Evolutionary conservation across 1,139 yeast species (phyloP), one percentile per base, ranked within the genome.

Genomic region (Saccharomycopsis crataegensis): DNA sequence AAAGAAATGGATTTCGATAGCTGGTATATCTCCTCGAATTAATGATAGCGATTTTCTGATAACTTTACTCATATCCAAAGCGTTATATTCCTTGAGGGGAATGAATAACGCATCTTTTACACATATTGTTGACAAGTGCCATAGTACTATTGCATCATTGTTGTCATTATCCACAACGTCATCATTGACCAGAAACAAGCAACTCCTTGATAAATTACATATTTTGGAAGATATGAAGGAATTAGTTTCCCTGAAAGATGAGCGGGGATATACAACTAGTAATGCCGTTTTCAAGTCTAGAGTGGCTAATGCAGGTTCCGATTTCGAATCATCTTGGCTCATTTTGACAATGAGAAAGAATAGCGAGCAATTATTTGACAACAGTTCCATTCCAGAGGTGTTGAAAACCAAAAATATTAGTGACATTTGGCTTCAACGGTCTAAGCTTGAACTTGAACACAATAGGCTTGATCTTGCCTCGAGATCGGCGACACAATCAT

Each of bases 381-480:
- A 3, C 67, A 71, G 12, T 67, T 72, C 1, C 62, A 71, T 16
- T 42, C 11, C 16, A 36, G 16, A 40, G 6, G 58, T 63, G 8
- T 67, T 70, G 12, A 70, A 80, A 6, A 60, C 66, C 6, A 62
- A 61, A 1, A 77, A 74, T 57, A 65, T 78, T n/a, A 73, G 74
- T 5, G 73, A 76, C 32, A 76, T 82, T 1, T 78, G 84, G 70
- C 71, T 88, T 31, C 70, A 74, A 41, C 77, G 84, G 48, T 83
- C 96, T 0, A 74, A 76, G 48, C 72, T 86, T 46, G 84, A 96
- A 4, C 70, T 97, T 54, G 78, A 81, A 58, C 80, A 83, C 57
- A 79, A 80, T 22, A 76, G 93, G 57, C 71, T 84, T 22, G 94
- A 88, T 59, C 74, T 88, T 44, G 86, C 98, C 0, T 80, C 93